Base-by-base conservation (phyloP, 345 rosid species). In the Lepidium africanum region DNA sequence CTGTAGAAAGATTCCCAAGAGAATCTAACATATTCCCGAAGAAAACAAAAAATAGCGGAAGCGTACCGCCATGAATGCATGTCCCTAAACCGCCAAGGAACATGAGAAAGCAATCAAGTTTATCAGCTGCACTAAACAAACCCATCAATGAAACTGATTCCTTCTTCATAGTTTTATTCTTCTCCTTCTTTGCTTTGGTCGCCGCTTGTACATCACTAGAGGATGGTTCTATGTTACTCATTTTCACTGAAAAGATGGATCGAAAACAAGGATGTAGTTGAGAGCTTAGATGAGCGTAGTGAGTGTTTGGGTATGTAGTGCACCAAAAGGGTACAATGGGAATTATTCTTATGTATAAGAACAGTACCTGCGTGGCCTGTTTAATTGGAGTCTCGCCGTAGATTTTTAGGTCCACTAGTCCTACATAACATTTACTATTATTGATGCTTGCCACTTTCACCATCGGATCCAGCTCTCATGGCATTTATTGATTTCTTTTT, bases 11-110 rank as follows among this genome's bases (percentile, higher is more conserved):
- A 59, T 73, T 77, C 2, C 96, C 97, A 3, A 91, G 77, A 63
- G 96, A 85, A 77, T 86, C 85, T 13, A 91, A 71, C 92, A 88
- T 73, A 30, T 71, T 79, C 39, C 88, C 93, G 9, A 88, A 86
- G 73, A 88, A 76, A 38, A 86, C 41, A 41, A 88, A 83, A 77
- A 91, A 88, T 10, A 83, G 72, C 0, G 97, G 97, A 70, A 88
- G 88, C 4, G 88, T 81, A 14, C 81, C 86, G 6, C 97, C 97
- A 12, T 85, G 96, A 10, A 83, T n/a, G 66, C 78, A 82, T 0
- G 96, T 79, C 0, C 92, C 97, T 49, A 81, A 38, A 48, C 83
- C 76, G 12, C 93, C 97, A 0, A 88, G 21, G 25, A 83, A 54
- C 96, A 88, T 91, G 64, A 88, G 45, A 4, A 77, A 3, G 58